Base-by-base conservation (phyloP, 768 basidiomycete species). In the Trametes coccinea region DNA sequence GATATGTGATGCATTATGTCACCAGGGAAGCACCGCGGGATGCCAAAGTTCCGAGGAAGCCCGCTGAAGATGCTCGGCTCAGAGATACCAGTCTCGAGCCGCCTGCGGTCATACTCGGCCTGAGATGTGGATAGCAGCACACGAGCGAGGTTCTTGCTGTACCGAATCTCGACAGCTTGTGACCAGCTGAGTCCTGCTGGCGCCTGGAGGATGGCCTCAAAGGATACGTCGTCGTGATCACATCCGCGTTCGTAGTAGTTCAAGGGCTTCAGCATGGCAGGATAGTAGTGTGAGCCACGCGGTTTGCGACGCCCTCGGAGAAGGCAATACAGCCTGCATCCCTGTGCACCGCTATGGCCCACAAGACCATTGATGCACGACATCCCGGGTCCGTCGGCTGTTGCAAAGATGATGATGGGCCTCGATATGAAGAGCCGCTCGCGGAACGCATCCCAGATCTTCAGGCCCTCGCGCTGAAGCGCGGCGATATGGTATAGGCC, bases 1-100 rank as follows among this genome's bases (percentile, higher is more conserved):
- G 60, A 16, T 8, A 62, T 55, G 0, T 74, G 66, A 63, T 81
- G 79, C 77, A 80, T 80, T 16, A 76, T 53, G 46, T 81, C 77
- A 0, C 61, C 62, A 6, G 63, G 48, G 50, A 76, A 79, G 34
- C 70, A 72, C 0, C 49, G 47, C 0, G 76, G 75, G 46, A 75
- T 59, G 0, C 65, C 63, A 13, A 74, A 66, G 16, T 52, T 63
- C 4, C 55, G 49, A 0, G 49, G 4, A 2, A 78, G 60, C 0
- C 75, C 76, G 13, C 62, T 55, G 45, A 79, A 71, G 3, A 79
- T 65, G 16, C 64, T 76, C 0, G 75, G 74, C 50, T 75, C 75
- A 17, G 60, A 62, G 40, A 82, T 70, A 1, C 79, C 76, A 5
- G 73, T 74, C 16, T 54, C 39, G 5, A 66, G 67, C 0, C 76